A percentile compares a stretch with the other conserved stretches of the same genome.
phyloP scores from a whole-genome alignment of 768 basidiomycete species.

The Suillus luteus region DNA sequence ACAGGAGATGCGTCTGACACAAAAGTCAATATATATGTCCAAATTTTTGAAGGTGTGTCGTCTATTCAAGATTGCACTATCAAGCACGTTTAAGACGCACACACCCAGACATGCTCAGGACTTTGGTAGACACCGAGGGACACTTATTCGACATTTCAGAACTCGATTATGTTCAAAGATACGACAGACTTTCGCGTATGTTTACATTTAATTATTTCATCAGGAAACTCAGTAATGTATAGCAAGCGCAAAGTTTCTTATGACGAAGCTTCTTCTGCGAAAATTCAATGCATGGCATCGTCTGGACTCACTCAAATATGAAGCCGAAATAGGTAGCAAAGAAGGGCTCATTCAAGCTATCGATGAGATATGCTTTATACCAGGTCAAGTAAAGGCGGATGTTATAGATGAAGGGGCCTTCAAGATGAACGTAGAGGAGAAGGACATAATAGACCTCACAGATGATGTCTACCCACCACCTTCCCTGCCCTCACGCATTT shows the following conservation, averaged over 20 bases:
- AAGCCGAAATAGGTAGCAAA: constrained; percentile 41
- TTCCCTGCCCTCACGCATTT: neutral
- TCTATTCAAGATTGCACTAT: neutral
- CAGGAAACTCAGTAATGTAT: constrained; percentile 16
- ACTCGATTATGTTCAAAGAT: constrained; percentile 43
- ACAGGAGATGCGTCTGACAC: constrained; percentile 1
- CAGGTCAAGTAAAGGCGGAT: constrained; percentile 9
- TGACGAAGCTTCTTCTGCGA: constrained; percentile 63
- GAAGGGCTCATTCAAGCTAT: constrained; percentile 43
- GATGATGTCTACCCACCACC: neutral
- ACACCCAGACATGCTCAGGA: constrained; percentile 54
- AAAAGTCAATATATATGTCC: constrained; percentile 27
- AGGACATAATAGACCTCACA: neutral
- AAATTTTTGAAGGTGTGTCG: constrained; percentile 33
- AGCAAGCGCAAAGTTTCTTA: constrained; percentile 63
- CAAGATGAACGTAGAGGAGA: neutral
- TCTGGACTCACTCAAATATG: constrained; percentile 45
- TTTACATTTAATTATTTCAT: constrained; percentile 11
- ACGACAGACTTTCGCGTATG: constrained; percentile 53
- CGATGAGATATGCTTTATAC: constrained; percentile 40
- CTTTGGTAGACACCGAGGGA: constrained; percentile 49
- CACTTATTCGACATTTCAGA: constrained; percentile 57
- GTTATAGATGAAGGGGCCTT: neutral
- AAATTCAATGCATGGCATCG: constrained; percentile 59
- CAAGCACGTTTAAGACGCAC: neutral